Percentiles rank a stretch among this genome's conserved stretches.
Evolutionary conservation across 352 stramenopile genomes (phyloP).

Genomic region (Phytophthora melonis): DNA sequence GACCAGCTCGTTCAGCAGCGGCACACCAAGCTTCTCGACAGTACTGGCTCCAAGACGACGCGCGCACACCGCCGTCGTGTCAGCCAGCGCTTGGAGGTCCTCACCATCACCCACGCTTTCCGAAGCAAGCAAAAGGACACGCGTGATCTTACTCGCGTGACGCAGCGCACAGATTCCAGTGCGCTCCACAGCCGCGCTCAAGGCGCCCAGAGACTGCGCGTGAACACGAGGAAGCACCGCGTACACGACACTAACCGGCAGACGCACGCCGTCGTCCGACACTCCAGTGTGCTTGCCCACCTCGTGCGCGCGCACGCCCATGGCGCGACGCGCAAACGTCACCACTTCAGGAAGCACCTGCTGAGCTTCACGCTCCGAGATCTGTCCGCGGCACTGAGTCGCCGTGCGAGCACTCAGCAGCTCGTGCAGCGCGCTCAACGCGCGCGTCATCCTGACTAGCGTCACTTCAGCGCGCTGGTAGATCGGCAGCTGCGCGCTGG

Average conservation of each 20-base stretch:
- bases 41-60: slow-evolving; percentile 69
- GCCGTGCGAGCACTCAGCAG: slow-evolving; percentile 52
- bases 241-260: slow-evolving; percentile 80
- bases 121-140: slow-evolving; percentile 65
- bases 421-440: slow-evolving; percentile 51
- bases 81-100: slow-evolving; percentile 56
- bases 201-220: slow-evolving; percentile 46
- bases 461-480: slow-evolving; percentile 68
- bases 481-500: slow-evolving; percentile 49
- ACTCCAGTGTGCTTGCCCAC: slow-evolving; percentile 85
- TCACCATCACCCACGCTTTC: slow-evolving; percentile 50
- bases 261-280: slow-evolving; percentile 78
- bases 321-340: slow-evolving; percentile 61
- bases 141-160: slow-evolving; percentile 71
- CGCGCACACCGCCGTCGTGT: slow-evolving; percentile 60
- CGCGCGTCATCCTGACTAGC: slow-evolving; percentile 48
- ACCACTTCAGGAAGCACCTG: slow-evolving; percentile 67
- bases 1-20: slow-evolving; percentile 71
- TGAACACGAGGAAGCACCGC: slow-evolving; percentile 71
- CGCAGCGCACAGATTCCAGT: slow-evolving; percentile 71
- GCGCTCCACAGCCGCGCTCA: slow-evolving; percentile 56
- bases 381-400: slow-evolving; percentile 31
- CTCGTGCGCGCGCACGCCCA: slow-evolving; percentile 72
- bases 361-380: slow-evolving; percentile 85
- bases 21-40: slow-evolving; percentile 75